Conservation (phyloP, 257 asterid species). For the Oldenlandia corymbosa region DNA sequence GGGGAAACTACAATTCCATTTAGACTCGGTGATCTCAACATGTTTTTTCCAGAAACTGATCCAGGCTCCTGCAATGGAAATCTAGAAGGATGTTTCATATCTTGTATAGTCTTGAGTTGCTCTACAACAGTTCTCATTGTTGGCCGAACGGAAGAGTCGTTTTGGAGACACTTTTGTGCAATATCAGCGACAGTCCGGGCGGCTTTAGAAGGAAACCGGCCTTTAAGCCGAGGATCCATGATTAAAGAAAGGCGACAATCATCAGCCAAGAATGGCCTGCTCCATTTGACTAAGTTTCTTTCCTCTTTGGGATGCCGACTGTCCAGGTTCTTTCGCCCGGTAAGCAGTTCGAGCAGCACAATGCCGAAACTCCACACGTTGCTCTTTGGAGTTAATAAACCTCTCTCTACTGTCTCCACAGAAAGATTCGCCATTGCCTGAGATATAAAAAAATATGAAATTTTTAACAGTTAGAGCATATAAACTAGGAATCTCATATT, state of each 20-base stretch:
- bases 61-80: slow-evolving; percentile 90
- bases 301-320: slow-evolving; percentile 75
- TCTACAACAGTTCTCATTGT: slow-evolving; percentile 84
- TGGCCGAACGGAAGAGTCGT: slow-evolving; percentile 85
- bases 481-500: too few species aligned
- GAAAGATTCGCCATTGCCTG: slow-evolving; percentile 85
- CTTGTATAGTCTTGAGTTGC: slow-evolving; percentile 70
- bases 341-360: slow-evolving; percentile 82
- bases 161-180: slow-evolving; percentile 78
- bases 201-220: slow-evolving; percentile 81
- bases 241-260: slow-evolving; percentile 73
- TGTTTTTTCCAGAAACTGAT: slow-evolving; percentile 49
- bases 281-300: slow-evolving; percentile 83
- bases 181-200: slow-evolving; percentile 76
- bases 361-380: slow-evolving; percentile 94
- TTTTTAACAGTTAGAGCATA: not conserved
- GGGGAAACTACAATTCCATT: slow-evolving; percentile 59
- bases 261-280: slow-evolving; percentile 73
- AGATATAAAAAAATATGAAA: slow-evolving; percentile 5
- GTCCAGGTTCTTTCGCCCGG: slow-evolving; percentile 76
- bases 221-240: slow-evolving; percentile 88
- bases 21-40: slow-evolving; percentile 80
- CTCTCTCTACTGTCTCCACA: slow-evolving; percentile 76
- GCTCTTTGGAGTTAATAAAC: slow-evolving; percentile 84
- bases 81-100: slow-evolving; percentile 66